Evolutionary conservation across 768 basidiomycete genomes (phyloP).

Genomic region (Pisolithus albus): DNA sequence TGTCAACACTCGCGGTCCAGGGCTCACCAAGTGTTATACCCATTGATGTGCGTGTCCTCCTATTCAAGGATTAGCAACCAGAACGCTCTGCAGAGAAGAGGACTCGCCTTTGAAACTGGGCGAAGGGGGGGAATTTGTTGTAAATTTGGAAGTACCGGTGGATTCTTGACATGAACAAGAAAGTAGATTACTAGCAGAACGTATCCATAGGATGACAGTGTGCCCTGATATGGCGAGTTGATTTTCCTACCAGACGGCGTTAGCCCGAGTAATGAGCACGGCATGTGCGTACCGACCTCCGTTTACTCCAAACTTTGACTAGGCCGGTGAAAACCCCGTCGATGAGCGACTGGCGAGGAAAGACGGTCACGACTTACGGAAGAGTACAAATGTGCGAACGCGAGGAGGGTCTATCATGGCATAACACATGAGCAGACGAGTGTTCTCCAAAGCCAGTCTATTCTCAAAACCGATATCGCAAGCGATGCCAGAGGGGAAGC

Average conservation of each 20-base stretch:
- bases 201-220: conserved; percentile 94
- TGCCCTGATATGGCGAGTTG: conserved; percentile 97
- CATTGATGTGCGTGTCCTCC: conserved; percentile 78
- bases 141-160: conserved; percentile 91
- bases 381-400: conserved; percentile 89
- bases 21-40: conserved; percentile 72
- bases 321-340: conserved; percentile 1
- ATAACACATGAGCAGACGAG: conserved; percentile 91
- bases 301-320: conserved; percentile 99
- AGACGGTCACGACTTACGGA: conserved; percentile 62
- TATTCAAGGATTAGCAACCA: conserved; percentile 23
- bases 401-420: conserved; percentile 94
- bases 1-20: conserved; percentile 1
- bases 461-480: conserved; percentile 99
- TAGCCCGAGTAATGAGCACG: not conserved
- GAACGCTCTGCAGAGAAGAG: conserved; percentile 1
- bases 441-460: conserved; percentile 94
- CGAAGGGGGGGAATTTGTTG: conserved; percentile 91
- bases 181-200: conserved; percentile 98
- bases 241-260: conserved; percentile 62
- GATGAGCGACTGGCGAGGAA: conserved; percentile 8
- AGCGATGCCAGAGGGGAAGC: conserved; percentile 80
- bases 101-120: conserved; percentile 66
- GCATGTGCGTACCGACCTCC: conserved; percentile 46
- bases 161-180: conserved; percentile 95